phyloP scores from a whole-genome alignment of 1,284 basidiomycete genomes.

The Meripilus lineatus region DNA sequence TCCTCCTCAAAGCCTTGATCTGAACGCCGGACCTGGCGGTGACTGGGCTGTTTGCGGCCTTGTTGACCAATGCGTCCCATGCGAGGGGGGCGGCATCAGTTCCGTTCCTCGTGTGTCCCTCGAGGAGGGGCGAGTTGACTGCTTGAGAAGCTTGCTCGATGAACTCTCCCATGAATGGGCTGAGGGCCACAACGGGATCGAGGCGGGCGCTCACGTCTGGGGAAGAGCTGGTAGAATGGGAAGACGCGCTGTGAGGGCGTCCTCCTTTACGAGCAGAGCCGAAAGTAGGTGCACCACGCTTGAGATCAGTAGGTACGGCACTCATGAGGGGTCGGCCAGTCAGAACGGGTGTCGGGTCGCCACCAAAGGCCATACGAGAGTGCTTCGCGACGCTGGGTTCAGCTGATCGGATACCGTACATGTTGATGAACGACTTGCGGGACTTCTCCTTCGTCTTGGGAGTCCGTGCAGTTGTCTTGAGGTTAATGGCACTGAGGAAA shows the following conservation, averaged over 20 bases:
- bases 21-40: too few species aligned
- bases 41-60: too few species aligned
- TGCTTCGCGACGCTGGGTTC: constrained; percentile 13
- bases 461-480: constrained; percentile 16
- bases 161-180: constrained; percentile 3
- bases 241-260: not conserved
- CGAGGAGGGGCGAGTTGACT: not conserved
- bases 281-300: too few species aligned
- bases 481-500: constrained; percentile 18
- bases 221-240: not conserved
- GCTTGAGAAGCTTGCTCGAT: not conserved
- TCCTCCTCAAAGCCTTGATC: not conserved
- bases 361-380: constrained; percentile 5
- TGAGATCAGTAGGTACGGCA: not conserved
- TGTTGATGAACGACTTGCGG: constrained; percentile 25
- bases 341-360: constrained; percentile 9
- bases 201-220: constrained; percentile 1
- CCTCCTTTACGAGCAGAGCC: too few species aligned
- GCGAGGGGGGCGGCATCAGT: too few species aligned
- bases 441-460: constrained; percentile 9
- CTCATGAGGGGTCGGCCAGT: not conserved
- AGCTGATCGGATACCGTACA: constrained; percentile 24
- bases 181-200: not conserved
- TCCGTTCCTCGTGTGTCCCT: too few species aligned
- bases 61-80: too few species aligned